Conservation (phyloP, 148 eudicot genomes). For the Mesembryanthemum crystallinum region DNA sequence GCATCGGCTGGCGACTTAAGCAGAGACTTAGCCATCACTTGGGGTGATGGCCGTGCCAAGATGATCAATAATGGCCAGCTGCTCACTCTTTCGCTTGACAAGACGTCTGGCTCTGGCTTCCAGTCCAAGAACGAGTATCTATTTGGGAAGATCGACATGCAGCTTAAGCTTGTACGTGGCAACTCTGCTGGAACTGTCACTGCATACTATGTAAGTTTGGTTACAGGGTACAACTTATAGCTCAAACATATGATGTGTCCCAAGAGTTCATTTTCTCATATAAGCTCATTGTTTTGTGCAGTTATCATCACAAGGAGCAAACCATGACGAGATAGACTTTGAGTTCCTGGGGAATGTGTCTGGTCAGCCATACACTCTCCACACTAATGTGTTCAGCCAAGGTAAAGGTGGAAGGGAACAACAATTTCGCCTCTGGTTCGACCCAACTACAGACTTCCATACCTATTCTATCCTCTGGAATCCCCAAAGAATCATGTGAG, state of each 20-base stretch:
- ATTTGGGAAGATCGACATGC: conserved; percentile 21
- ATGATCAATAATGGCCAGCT: conserved; percentile 29
- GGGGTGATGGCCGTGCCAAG: conserved; percentile 36
- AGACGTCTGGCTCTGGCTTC: conserved; percentile 31
- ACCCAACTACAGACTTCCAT: conserved; percentile 29
- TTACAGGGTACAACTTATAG: no score
- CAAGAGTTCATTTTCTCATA: neutral
- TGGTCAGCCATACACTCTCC: conserved; percentile 18
- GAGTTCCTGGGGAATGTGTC: conserved; percentile 30
- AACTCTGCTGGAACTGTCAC: conserved; percentile 40
- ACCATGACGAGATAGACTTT: conserved; percentile 34
- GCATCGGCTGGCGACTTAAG: conserved; percentile 19
- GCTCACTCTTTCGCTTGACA: conserved; percentile 26
- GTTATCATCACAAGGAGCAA: conserved; percentile 28
- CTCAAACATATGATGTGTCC: neutral
- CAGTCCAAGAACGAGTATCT: conserved; percentile 29
- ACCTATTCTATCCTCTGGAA: conserved; percentile 28
- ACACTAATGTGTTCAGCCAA: conserved; percentile 27
- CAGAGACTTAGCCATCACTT: conserved; percentile 27
- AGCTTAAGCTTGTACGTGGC: conserved; percentile 22
- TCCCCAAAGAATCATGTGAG: conserved; percentile 25
- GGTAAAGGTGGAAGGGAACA: conserved; percentile 30
- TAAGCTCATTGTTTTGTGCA: neutral
- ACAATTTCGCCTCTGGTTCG: conserved; percentile 33
- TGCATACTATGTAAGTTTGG: conserved; percentile 28